Evolutionary conservation across 495 filamentous ascomycete species (phyloP), one percentile per base, ranked within the genome.

Genomic region (Xylaria acuta): DNA sequence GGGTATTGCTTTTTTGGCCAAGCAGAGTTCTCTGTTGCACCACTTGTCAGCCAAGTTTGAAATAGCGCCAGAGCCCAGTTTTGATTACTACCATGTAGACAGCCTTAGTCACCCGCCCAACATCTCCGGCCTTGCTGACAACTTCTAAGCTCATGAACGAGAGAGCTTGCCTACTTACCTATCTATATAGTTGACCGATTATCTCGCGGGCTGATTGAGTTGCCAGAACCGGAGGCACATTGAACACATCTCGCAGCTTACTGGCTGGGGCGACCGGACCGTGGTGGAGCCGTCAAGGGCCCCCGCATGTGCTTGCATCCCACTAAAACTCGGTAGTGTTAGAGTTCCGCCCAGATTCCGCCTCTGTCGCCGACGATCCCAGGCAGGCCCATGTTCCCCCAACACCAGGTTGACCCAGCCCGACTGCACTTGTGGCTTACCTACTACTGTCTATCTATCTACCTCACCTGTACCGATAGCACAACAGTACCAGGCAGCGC

Each of bases 181-280:
- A 18, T 47, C 6, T n/a, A 30, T 27, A 25, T 58, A 27, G 27
- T 11, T 30, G 14, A 14, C 30, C 54, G 18, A 59, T 38, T n/a
- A 60, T 34, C 34, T 38, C 18, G 20, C n/a, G 41, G 5, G 25
- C 5, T 40, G 40, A n/a, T 34, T n/a, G 43, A 66, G 45, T 66
- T 66, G 27, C 64, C 45, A 51, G 47, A 66, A 66, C 32, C n/a
- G 45, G 64, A 43, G 45, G 45, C 43, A 43, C 27, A 38, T 25
- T 5, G 43, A 66, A 45, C 32, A 22, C 32, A 49, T 38, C 45
- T 51, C 20, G 32, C 20, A 51, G 64, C 64, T 51, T n/a, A 66
- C 43, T 66, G 64, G 64, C 64, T 66, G 45, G 27, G 45, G 45
- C 45, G 14, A 51, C 64, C 64, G 64, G 64, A 53, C 64, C 64